Conservation (phyloP, 2,329 filamentous ascomycete species). For the Nannizziopsis barbatae region DNA sequence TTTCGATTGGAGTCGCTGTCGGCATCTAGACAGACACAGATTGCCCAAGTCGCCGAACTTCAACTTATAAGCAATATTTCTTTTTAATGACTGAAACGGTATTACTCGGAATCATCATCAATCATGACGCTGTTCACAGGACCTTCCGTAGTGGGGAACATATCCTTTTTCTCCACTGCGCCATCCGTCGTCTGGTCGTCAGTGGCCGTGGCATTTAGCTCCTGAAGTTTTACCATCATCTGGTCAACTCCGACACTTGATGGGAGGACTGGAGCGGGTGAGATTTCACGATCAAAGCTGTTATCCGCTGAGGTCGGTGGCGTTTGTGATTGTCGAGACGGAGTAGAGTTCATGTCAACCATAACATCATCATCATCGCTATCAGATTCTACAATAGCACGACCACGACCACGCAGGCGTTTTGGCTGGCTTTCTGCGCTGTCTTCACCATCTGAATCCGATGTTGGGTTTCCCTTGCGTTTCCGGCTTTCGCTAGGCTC, state of each 20-base stretch:
- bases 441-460: slow-evolving; percentile 16
- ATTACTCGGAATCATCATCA: slow-evolving; percentile 35
- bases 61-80: not conserved
- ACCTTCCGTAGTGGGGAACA: slow-evolving; percentile 17
- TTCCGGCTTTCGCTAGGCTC: slow-evolving; percentile 15
- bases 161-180: slow-evolving; percentile 25
- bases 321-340: slow-evolving; percentile 12
- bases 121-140: slow-evolving; percentile 33
- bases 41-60: not conserved
- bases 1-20: too few species aligned
- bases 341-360: slow-evolving; percentile 12
- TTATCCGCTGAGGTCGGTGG: slow-evolving; percentile 24
- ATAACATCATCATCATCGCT: slow-evolving; percentile 12
- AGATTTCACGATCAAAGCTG: slow-evolving; percentile 22
- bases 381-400: not conserved
- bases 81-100: not conserved
- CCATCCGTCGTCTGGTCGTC: not conserved
- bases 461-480: slow-evolving; percentile 12
- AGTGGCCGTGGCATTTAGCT: not conserved
- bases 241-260: slow-evolving; percentile 6
- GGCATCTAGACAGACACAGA: too few species aligned
- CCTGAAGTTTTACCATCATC: slow-evolving; percentile 6
- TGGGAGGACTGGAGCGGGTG: slow-evolving; percentile 2
- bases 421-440: slow-evolving; percentile 9
- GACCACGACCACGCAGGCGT: slow-evolving; percentile 9